Base-by-base conservation (phyloP, 257 asterid genomes). In the Nicotiana undulata region DNA sequence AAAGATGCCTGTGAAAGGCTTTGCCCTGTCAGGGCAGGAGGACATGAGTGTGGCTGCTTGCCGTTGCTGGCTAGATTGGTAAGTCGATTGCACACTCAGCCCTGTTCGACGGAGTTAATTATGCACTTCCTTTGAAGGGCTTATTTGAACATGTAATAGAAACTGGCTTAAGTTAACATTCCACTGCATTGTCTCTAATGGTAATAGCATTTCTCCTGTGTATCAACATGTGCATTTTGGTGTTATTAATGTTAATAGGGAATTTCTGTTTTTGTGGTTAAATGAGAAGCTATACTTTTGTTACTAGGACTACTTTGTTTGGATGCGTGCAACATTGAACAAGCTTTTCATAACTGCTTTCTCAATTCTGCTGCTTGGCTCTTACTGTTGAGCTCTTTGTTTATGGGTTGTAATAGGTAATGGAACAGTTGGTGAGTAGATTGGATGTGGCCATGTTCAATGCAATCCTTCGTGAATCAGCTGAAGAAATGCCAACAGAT, bases 391-490 rank as follows among this genome's bases (percentile, higher is more conserved):
- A 72, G 60, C 52, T 66, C 78, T 15, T 31, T 66, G 63, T 82
- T 32, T 67, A 24, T 46, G 78, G 60, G 24, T 72, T 46, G 18
- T 46, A 53, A 55, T 83, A 93, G 99, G 97, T 92, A 76, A 95
- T 95, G 97, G 98, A 92, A 88, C 98, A 93, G 88, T 82, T 93
- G 80, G 98, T 95, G 81, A 88, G 88, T 79, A 87, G 98, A 86
- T 90, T 95, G 74, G 99, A 95, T 49, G 93, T 93, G 67, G 98
- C 98, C 28, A 95, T 95, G 97, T 92, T 95, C 95, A 95, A 95
- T 66, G 98, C 99, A 74, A 93, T 93, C 82, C 93, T 95, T 64
- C 99, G 98, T 16, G 94, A 89, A 80, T 89, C 97, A 75, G 91
- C 88, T 32, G 90, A 90, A 80, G 97, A 90, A 40, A 90, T 93